These are phyloP conservation scores for Melaleuca quinquenervia DNA, from an alignment of 345 rosid genomes.

Conservation along the genomic window DNA sequence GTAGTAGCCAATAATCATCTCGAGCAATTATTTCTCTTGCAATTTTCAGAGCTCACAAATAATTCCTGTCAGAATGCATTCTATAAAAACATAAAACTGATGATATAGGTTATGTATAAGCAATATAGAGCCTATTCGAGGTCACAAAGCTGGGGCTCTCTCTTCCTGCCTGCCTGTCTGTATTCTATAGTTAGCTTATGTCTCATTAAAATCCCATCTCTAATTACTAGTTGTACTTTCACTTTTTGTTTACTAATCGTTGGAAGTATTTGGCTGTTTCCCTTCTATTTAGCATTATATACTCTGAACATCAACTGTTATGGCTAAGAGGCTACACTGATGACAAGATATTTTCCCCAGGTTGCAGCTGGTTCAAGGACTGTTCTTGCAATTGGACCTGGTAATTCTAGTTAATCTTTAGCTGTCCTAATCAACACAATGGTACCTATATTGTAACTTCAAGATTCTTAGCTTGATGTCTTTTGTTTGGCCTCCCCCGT, in stretches of 20 bases:
- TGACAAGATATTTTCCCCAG: constrained; percentile 17
- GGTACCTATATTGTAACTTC: not conserved
- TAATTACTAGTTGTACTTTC: not conserved
- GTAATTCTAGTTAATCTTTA: constrained; percentile 10
- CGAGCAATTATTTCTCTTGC: not conserved
- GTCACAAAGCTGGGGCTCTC: not conserved
- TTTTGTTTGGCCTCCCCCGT: not conserved
- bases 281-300: not conserved
- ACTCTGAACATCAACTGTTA: not conserved
- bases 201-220: not conserved
- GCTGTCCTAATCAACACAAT: not conserved
- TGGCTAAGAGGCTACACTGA: not conserved
- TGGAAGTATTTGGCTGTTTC: not conserved
- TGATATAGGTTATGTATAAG: not conserved
- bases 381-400: constrained; percentile 85
- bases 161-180: not conserved
- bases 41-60: not conserved
- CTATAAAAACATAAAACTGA: not conserved
- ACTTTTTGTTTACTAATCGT: not conserved
- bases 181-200: not conserved
- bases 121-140: not conserved
- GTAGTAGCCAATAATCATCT: not conserved
- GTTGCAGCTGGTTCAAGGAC: constrained; percentile 85
- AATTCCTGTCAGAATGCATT: not conserved
- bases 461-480: not conserved